phyloP scores from a whole-genome alignment of 306 rosid genomes.

The Leucaena leucocephala region DNA sequence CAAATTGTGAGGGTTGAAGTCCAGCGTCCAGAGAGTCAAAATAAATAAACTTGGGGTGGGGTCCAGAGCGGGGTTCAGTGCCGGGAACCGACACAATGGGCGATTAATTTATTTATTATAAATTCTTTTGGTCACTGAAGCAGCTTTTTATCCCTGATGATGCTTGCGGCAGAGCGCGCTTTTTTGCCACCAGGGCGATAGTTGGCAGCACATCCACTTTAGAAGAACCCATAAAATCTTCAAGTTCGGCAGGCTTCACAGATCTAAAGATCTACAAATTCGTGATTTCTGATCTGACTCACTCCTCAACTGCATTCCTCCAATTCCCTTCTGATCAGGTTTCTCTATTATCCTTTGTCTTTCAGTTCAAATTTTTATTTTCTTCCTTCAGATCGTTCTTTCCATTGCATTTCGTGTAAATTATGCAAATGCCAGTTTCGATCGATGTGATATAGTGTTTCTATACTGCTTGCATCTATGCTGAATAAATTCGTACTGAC shows the following conservation, averaged over 20 bases:
- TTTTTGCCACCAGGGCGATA: neutral
- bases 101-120: neutral
- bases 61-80: neutral
- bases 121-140: neutral
- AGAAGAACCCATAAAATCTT: neutral
- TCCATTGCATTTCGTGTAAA: neutral
- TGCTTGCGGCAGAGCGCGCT: neutral
- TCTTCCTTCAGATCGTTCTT: neutral
- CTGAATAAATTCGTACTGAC: neutral
- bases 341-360: neutral
- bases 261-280: neutral
- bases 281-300: neutral
- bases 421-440: neutral
- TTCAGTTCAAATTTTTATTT: neutral
- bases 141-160: neutral
- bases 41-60: no score
- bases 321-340: constrained; percentile 5
- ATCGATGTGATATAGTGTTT: neutral
- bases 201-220: constrained; percentile 5
- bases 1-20: neutral
- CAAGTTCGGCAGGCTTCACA: neutral
- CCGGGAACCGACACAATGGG: neutral
- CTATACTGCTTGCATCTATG: neutral
- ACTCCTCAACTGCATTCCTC: neutral
- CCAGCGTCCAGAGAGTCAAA: no score